These are phyloP conservation scores for Aaosphaeria arxii DNA, from an alignment of 2,329 filamentous ascomycete species.

Conservation along the genomic window DNA sequence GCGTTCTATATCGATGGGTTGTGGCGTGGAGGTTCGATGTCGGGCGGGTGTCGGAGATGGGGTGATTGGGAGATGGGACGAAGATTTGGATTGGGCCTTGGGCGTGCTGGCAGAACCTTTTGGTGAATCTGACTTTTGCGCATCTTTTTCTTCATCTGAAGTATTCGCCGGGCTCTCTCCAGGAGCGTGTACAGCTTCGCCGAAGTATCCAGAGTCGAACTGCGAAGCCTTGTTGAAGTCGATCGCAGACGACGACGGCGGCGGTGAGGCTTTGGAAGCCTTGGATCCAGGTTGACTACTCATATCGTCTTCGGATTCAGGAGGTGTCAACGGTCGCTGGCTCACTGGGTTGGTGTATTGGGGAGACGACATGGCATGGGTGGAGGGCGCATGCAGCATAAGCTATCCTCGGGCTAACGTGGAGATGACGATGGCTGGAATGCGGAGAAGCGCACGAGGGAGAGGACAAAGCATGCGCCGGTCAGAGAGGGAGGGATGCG, in stretches of 20 bases:
- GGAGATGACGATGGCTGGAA: too few species aligned
- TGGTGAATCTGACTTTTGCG: not conserved
- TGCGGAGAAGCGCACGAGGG: too few species aligned
- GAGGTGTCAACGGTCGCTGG: constrained; percentile 28
- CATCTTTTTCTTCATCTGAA: not conserved
- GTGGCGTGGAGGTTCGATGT: not conserved
- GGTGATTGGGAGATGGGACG: not conserved
- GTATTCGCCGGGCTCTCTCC: not conserved
- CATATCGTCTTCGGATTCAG: constrained; percentile 17
- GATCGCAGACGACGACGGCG: not conserved
- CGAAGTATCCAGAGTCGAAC: constrained; percentile 2
- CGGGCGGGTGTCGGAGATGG: not conserved
- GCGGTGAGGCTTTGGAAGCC: not conserved
- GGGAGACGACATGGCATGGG: too few species aligned
- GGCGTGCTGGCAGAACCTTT: not conserved
- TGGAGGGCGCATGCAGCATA: too few species aligned
- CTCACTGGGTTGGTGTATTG: too few species aligned
- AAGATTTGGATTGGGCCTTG: not conserved
- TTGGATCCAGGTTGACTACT: not conserved
- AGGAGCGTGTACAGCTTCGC: not conserved
- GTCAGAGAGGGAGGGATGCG: not conserved
- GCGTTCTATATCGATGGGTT: not conserved
- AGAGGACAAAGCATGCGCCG: too few species aligned
- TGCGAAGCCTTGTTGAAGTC: not conserved
- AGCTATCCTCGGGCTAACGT: too few species aligned